Base-by-base conservation (phyloP, 352 stramenopile species). In the Pythium vanterpoolii region DNA sequence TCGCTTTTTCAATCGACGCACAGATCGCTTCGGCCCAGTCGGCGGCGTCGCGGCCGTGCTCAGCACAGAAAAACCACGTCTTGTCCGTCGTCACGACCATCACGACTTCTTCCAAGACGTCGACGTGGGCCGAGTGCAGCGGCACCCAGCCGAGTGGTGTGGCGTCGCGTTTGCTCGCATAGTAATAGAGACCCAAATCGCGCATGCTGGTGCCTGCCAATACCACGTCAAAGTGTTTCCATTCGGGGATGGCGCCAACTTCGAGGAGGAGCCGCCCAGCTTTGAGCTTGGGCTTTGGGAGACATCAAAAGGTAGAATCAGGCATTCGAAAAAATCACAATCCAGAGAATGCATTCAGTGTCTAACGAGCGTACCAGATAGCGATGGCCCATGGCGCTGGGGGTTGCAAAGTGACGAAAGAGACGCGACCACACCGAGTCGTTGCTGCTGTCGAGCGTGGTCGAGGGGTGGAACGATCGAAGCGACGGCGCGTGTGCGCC, bases 1-100 rank as follows among this genome's bases (percentile, higher is more conserved):
- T 73, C 9, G 79, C 58, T 16, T 68, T 69, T 28, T 90, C 80
- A 26, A 90, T 88, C 10, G 80, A 66, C 7, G 19, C 54, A 56
- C 80, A 87, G 47, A 90, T 82, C 24, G 68, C 69, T 33, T 88
- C 76, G 16, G 72, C 69, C 83, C 83, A 93, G 33, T 90, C 77
- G 30, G 55, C 74, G 8, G 80, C 80, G 4, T 86, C 80, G 9
- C 71, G 74, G 1, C 64, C 71, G 38, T 79, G 62, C 28, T 86
- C 74, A 3, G 80, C 80, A 31, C 83, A 93, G 19, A 93, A 70
- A 53, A 90, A 93, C 83, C 80, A 93, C 53, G 80, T 90, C 63
- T 87, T 83, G 65, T 90, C 79, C 16, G 74, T 71, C 36, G 80
- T 86, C 27, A 89, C 71, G 36, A 93, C 76, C 76, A 90, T 90